Base-by-base conservation (phyloP, 352 stramenopile genomes). In the Thraustotheca clavata region DNA sequence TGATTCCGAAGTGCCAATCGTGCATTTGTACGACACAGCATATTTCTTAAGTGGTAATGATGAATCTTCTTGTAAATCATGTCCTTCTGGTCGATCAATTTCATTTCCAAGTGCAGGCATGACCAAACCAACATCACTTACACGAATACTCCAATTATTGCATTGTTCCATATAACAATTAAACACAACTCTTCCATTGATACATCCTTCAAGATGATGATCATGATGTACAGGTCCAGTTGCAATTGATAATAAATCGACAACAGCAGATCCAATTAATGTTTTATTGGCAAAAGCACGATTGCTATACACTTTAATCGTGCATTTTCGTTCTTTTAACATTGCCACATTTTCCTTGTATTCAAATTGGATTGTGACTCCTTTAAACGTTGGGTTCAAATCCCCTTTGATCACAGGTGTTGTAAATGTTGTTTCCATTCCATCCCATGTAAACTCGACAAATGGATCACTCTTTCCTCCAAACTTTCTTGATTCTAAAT, bases 161-260 rank as follows among this genome's bases (percentile, higher is more conserved):
- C 86, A 94, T 62, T 95, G 86, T 59, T 95, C 86, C 86, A 95
- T 95, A 73, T 95, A 95, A 70, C 83, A 92, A 50, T 95, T 95
- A 70, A 95, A 95, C 47, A 95, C 86, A 27, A 95, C 81, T 27
- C 86, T 79, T 35, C 86, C 86, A 60, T 95, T 95, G 29, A 91
- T 82, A 49, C 86, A 95, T 6, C 86, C 86, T 33, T 86, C 73
- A 32, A 95, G 71, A 39, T 95, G 83, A 62, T 95, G 86, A 35
- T 95, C 86, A 60, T 95, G 86, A 62, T 95, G 86, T 40, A 95
- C 86, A 0, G 86, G 86, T 5, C 86, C 86, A 5, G 83, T 95
- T 2, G 86, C 83, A 49, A 95, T 75, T 20, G 79, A 90, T 76
- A 80, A 87, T 1, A 95, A 55, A 50, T 95, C 84, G 12, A 95